Conservation (phyloP, 2,329 filamentous ascomycete species). For the Fusarium haematococcum region DNA sequence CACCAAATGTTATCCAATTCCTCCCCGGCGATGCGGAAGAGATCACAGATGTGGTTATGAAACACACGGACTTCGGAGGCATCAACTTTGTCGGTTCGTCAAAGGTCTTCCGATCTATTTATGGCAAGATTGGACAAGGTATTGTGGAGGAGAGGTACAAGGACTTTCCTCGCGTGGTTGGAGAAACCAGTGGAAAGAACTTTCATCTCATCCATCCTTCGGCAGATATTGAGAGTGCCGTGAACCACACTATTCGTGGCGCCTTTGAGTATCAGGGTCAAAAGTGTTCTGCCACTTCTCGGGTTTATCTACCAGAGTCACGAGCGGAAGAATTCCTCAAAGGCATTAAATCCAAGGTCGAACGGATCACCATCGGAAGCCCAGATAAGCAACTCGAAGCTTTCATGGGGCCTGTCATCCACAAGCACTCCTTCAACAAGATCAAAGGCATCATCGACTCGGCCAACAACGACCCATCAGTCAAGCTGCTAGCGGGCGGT, state of each 20-base stretch:
- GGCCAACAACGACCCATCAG: neutral
- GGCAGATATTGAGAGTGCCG: conserved; percentile 60
- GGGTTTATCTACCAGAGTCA: conserved; percentile 64
- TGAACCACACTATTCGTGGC: conserved; percentile 58
- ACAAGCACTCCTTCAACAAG: conserved; percentile 55
- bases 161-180: conserved; percentile 55
- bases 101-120: neutral
- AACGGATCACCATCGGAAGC: conserved; percentile 47
- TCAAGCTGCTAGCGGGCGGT: neutral
- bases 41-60: conserved; percentile 46
- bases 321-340: conserved; percentile 3
- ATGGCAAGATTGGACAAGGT: conserved; percentile 30
- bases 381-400: conserved; percentile 41
- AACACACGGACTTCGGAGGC: neutral
- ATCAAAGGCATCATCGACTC: neutral
- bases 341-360: conserved; percentile 45
- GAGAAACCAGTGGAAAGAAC: conserved; percentile 65
- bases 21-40: conserved; percentile 51
- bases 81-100: neutral
- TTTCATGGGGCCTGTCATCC: conserved; percentile 62
- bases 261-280: conserved; percentile 65
- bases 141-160: neutral
- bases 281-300: conserved; percentile 63
- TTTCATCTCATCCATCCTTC: conserved; percentile 47
- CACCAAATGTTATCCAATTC: conserved; percentile 51